phyloP scores from a whole-genome alignment of 768 basidiomycete species.

The Cystofilobasidium capitatum region DNA sequence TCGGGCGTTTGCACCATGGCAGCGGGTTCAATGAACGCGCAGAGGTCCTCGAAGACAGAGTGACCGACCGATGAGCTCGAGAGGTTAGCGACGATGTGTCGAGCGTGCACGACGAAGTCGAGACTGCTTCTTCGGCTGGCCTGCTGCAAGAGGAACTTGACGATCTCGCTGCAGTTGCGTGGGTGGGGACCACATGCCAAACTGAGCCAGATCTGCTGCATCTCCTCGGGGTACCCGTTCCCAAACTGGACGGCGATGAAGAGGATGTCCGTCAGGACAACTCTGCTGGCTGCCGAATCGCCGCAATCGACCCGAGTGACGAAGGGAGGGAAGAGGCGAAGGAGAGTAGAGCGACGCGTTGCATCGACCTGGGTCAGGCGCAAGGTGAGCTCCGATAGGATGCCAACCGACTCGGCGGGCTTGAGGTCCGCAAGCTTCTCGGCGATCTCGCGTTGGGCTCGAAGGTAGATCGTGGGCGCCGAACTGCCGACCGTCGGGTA shows the following conservation, averaged over 20 bases:
- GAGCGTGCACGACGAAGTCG: constrained; percentile 66
- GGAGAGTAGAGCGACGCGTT: constrained; percentile 49
- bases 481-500: constrained; percentile 63
- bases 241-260: constrained; percentile 69
- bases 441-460: constrained; percentile 67
- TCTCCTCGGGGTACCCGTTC: constrained; percentile 65
- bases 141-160: constrained; percentile 77
- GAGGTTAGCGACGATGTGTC: constrained; percentile 71
- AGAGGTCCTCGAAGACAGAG: constrained; percentile 71
- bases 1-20: constrained; percentile 69
- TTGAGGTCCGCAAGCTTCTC: constrained; percentile 69
- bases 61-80: constrained; percentile 65
- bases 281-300: constrained; percentile 33
- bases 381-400: constrained; percentile 60
- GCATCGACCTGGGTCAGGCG: constrained; percentile 60
- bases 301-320: constrained; percentile 59
- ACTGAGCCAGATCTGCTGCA: constrained; percentile 66
- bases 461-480: constrained; percentile 65
- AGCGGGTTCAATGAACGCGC: constrained; percentile 69
- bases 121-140: constrained; percentile 71
- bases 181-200: constrained; percentile 63
- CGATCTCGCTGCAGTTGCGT: constrained; percentile 65
- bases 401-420: constrained; percentile 50
- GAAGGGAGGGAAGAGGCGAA: constrained; percentile 79
- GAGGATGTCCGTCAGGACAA: constrained; percentile 68